phyloP scores from a whole-genome alignment of 2,329 filamentous ascomycete species.

The Cordyceps farinosa region DNA sequence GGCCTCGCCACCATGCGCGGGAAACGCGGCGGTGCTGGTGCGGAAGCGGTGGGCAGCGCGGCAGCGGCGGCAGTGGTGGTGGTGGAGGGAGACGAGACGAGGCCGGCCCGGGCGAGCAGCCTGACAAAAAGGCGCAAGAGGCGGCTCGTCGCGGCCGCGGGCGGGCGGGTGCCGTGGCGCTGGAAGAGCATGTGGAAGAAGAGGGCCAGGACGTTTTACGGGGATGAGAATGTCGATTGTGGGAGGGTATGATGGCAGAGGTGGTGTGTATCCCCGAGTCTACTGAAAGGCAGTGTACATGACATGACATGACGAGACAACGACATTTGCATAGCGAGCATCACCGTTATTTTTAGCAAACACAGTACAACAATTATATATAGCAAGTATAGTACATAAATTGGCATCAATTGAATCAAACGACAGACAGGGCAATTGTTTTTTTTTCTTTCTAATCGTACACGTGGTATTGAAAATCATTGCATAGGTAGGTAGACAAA shows the following conservation, averaged over 20 bases:
- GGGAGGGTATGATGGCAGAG: neutral
- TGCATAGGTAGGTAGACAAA: neutral
- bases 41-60: neutral
- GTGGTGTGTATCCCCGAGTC: too few species aligned
- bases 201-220: neutral
- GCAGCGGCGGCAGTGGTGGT: neutral
- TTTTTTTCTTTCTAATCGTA: constrained; percentile 8
- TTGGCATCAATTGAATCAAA: neutral
- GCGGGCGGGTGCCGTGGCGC: constrained; percentile 3
- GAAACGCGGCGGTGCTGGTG: neutral
- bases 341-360: neutral
- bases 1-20: neutral
- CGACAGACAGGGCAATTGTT: neutral
- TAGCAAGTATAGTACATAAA: neutral
- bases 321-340: neutral
- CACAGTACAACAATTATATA: neutral
- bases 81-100: neutral
- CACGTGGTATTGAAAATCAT: neutral
- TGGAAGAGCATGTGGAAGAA: constrained; percentile 10
- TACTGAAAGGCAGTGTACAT: neutral
- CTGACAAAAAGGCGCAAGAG: constrained; percentile 21
- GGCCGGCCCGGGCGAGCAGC: neutral
- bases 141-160: constrained; percentile 19
- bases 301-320: neutral
- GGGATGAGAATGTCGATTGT: constrained; percentile 6